A percentile compares a stretch with the other conserved stretches of the same genome.
These are phyloP conservation scores for Phylloporus arenicola DNA, from an alignment of 768 basidiomycete genomes.

Conservation along the genomic window DNA sequence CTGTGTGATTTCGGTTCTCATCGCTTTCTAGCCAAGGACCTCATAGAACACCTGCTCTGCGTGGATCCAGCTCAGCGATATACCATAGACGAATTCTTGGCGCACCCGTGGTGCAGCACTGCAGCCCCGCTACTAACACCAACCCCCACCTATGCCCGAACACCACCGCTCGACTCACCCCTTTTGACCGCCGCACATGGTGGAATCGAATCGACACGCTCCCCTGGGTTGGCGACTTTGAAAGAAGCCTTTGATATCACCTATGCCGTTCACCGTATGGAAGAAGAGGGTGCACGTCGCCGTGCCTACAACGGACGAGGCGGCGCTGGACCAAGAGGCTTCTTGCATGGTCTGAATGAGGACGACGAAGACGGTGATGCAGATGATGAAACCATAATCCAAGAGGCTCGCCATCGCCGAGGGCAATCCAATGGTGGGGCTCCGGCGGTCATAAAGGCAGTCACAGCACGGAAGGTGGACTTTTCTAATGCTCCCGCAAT, in stretches of 20 bases:
- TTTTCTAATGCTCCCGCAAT: slow-evolving; percentile 1
- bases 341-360: slow-evolving; percentile 85
- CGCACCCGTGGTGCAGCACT: slow-evolving; percentile 91
- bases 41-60: slow-evolving; percentile 91
- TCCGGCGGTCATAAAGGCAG: slow-evolving; percentile 6
- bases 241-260: slow-evolving; percentile 99
- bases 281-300: slow-evolving; percentile 90
- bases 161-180: slow-evolving; percentile 75
- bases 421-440: slow-evolving; percentile 26
- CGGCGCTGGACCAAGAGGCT: slow-evolving; percentile 72
- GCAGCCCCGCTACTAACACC: slow-evolving; percentile 59
- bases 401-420: slow-evolving; percentile 42
- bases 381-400: slow-evolving; percentile 43
- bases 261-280: slow-evolving; percentile 98
- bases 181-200: slow-evolving; percentile 76
- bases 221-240: slow-evolving; percentile 87
- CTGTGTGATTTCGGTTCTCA: slow-evolving; percentile 6
- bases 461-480: slow-evolving; percentile 8
- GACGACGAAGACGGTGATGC: slow-evolving; percentile 71
- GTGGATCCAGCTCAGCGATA: slow-evolving; percentile 94
- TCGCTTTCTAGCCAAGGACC: slow-evolving; percentile 70
- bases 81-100: slow-evolving; percentile 96
- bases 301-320: slow-evolving; percentile 76
- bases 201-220: slow-evolving; percentile 68
- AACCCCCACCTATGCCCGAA: slow-evolving; percentile 50